These are phyloP conservation scores for Lachnellula cervina DNA, from an alignment of 2,329 filamentous ascomycete genomes.

Conservation along the genomic window DNA sequence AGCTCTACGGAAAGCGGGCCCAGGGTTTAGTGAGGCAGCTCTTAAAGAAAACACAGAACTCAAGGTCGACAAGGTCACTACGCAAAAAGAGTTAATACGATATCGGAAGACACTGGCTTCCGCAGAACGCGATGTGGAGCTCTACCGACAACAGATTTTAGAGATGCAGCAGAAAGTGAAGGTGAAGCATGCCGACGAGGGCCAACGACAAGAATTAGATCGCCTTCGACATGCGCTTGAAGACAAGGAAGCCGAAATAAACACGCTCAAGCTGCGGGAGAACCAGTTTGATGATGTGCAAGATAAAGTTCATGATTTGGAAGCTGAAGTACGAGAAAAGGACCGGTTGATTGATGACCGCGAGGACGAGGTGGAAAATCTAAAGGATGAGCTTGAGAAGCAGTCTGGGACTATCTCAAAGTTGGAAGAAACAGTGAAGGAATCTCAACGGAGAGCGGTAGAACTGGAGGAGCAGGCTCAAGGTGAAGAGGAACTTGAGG, in stretches of 20 bases:
- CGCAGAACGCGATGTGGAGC: constrained; percentile 82
- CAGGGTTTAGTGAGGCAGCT: constrained; percentile 82
- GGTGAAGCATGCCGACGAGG: constrained; percentile 67
- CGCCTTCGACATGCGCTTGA: constrained; percentile 52
- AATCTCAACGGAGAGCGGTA: constrained; percentile 44
- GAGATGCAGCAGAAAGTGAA: constrained; percentile 80
- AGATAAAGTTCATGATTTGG: constrained; percentile 70
- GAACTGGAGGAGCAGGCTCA: constrained; percentile 55
- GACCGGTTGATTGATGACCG: constrained; percentile 67
- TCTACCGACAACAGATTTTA: constrained; percentile 73
- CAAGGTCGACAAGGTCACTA: constrained; percentile 85
- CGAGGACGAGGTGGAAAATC: constrained; percentile 67
- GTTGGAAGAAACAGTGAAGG: constrained; percentile 56
- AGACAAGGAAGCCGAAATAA: constrained; percentile 45
- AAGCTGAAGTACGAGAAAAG: constrained; percentile 71
- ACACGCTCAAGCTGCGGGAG: constrained; percentile 51
- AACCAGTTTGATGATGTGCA: constrained; percentile 62
- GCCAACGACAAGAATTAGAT: constrained; percentile 57
- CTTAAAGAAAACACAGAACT: constrained; percentile 94
- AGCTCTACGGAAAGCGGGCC: constrained; percentile 78
- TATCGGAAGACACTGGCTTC: constrained; percentile 79
- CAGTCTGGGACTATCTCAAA: constrained; percentile 48
- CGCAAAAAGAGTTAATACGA: constrained; percentile 79
- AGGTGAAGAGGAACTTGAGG: constrained; percentile 47
- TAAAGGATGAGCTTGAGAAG: constrained; percentile 52